Percentiles rank a stretch among this genome's conserved stretches.
phyloP scores from a whole-genome alignment of 768 basidiomycete genomes.

The Termitomyces sp. region DNA sequence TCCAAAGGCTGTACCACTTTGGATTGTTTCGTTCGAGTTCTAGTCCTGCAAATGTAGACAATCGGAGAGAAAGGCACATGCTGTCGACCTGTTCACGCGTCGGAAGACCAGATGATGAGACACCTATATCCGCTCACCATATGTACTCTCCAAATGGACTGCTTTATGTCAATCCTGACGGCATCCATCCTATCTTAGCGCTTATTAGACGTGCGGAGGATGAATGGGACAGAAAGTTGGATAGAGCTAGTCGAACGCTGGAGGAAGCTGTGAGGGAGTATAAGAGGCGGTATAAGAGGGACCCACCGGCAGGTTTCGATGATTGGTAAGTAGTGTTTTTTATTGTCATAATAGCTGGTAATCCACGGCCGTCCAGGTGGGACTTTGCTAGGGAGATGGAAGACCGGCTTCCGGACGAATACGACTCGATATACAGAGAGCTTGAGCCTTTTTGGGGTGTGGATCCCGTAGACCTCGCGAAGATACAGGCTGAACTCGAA shows the following conservation, averaged over 20 bases:
- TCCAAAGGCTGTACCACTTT: background rate
- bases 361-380: conserved; percentile 33
- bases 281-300: conserved; percentile 54
- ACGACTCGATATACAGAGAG: conserved; percentile 70
- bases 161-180: conserved; percentile 22
- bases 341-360: background rate
- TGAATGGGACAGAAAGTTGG: conserved; percentile 51
- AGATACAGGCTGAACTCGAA: conserved; percentile 34
- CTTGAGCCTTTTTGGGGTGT: conserved; percentile 84
- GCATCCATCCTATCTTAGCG: conserved; percentile 61
- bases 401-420: conserved; percentile 84
- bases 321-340: conserved; percentile 50
- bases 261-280: conserved; percentile 68
- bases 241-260: conserved; percentile 64
- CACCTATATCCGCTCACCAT: conserved; percentile 14
- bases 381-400: conserved; percentile 60
- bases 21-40: background rate
- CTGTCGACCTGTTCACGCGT: background rate
- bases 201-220: conserved; percentile 64
- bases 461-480: conserved; percentile 35
- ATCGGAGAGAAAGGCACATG: background rate
- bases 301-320: conserved; percentile 76
- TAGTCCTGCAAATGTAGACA: no score
- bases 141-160: conserved; percentile 19
- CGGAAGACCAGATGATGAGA: conserved; percentile 8